These are phyloP conservation scores for Gryganskiella cystojenkinii DNA, from an alignment of 192 early-diverging fungal genomes.

Conservation along the genomic window DNA sequence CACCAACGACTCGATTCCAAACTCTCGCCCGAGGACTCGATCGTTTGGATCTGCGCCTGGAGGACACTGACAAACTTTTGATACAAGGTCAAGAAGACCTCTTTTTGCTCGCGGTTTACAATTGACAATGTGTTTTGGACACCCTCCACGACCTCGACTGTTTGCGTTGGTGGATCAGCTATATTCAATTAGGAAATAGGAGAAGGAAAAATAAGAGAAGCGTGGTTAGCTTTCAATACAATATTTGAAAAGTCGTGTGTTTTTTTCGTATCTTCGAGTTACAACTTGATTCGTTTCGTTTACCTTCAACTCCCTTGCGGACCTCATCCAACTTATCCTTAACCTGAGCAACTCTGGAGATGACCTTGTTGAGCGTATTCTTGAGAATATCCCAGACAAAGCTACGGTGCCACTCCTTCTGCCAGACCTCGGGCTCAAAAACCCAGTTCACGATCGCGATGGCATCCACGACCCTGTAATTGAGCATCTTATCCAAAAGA, in stretches of 20 bases:
- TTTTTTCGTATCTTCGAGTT: too few relatives aligned
- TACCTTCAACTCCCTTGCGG: constrained; percentile 52
- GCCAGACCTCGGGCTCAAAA: constrained; percentile 66
- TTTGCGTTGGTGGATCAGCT: constrained; percentile 44
- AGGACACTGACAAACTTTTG: constrained; percentile 71
- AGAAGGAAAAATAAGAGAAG: not conserved
- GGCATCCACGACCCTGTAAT: constrained; percentile 94
- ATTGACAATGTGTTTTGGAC: constrained; percentile 72
- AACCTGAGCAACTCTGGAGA: constrained; percentile 81
- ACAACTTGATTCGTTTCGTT: not conserved
- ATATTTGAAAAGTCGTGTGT: not conserved
- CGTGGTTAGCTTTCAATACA: not conserved
- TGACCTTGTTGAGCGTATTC: constrained; percentile 88
- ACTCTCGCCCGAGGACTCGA: constrained; percentile 20
- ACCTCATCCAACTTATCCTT: constrained; percentile 61
- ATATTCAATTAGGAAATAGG: not conserved
- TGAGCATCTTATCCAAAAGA: constrained; percentile 92
- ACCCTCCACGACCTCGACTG: constrained; percentile 36
- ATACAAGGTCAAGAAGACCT: constrained; percentile 79
- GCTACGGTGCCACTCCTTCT: constrained; percentile 53
- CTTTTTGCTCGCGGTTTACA: constrained; percentile 83
- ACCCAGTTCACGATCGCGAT: constrained; percentile 83
- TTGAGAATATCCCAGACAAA: constrained; percentile 87
- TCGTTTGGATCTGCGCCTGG: constrained; percentile 47
- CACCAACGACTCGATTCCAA: constrained; percentile 33